These are phyloP conservation scores for Oenanthe sinensis DNA, from an alignment of 129 eudicot genomes.

Conservation along the genomic window DNA sequence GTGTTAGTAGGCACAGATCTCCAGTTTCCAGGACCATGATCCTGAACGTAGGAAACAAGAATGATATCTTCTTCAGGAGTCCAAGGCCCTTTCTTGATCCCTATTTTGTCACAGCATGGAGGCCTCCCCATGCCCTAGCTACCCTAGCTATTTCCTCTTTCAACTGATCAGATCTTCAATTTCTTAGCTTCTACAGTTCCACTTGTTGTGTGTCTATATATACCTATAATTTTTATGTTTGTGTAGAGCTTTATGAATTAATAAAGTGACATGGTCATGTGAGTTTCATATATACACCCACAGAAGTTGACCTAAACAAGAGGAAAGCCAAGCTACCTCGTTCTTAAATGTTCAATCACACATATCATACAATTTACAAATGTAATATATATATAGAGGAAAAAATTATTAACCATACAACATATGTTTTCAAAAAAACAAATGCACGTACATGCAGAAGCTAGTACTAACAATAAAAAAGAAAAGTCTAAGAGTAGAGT, in stretches of 20 bases:
- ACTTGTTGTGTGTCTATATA: neutral
- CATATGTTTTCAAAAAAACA: too few relatives aligned
- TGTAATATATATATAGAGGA: neutral
- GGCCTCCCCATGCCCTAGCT: slow-evolving; percentile 65
- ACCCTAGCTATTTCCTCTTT: neutral
- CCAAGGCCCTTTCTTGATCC: slow-evolving; percentile 92
- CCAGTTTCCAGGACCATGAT: slow-evolving; percentile 91
- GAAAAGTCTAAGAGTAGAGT: too few relatives aligned
- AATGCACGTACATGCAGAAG: too few relatives aligned
- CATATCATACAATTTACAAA: too few relatives aligned
- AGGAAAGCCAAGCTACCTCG: neutral
- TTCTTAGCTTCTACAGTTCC: neutral
- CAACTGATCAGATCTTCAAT: neutral
- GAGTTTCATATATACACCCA: neutral
- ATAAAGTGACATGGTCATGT: neutral
- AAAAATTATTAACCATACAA: neutral
- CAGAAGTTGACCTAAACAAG: neutral
- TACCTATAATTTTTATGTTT: neutral
- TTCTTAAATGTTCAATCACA: neutral
- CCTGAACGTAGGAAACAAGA: slow-evolving; percentile 64
- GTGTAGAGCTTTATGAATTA: neutral
- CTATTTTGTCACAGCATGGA: slow-evolving; percentile 79
- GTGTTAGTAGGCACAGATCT: slow-evolving; percentile 79
- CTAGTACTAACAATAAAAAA: neutral
- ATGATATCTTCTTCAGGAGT: slow-evolving; percentile 89